These are phyloP conservation scores for Colletotrichum magnum DNA, from an alignment of 2,329 filamentous ascomycete genomes.

Conservation along the genomic window DNA sequence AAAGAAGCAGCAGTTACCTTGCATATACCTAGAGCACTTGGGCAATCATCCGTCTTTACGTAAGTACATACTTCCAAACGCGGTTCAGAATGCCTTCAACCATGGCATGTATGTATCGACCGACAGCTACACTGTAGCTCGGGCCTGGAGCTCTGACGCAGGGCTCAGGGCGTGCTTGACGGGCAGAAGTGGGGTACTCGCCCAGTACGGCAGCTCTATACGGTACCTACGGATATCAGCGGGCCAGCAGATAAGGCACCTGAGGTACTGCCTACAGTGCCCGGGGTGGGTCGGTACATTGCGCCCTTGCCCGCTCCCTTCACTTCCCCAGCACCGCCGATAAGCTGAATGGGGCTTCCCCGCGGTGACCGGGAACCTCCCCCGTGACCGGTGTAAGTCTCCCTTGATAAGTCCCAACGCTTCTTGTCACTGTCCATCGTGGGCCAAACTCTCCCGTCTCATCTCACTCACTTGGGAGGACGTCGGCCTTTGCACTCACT, in stretches of 20 bases:
- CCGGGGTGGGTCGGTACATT: too few species aligned
- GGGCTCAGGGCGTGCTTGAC: constrained; percentile 15
- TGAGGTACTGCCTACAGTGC: not conserved
- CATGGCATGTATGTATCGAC: not conserved
- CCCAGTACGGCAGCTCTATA: constrained; percentile 33
- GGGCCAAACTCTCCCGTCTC: not conserved
- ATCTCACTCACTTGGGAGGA: not conserved
- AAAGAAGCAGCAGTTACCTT: not conserved
- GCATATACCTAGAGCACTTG: not conserved
- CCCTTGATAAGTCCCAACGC: constrained; percentile 15
- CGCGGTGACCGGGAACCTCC: constrained; percentile 29
- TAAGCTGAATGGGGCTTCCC: constrained; percentile 39
- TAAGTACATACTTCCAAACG: not conserved
- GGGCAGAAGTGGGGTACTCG: constrained; percentile 7
- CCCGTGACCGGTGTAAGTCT: constrained; percentile 37
- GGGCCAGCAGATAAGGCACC: constrained; percentile 34
- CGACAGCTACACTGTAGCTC: constrained; percentile 11
- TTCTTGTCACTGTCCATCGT: constrained; percentile 3
- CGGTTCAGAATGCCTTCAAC: not conserved
- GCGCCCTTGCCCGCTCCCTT: too few species aligned
- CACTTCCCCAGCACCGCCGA: constrained; percentile 31
- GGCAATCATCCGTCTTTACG: not conserved
- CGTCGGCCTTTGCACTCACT: not conserved
- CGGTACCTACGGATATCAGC: constrained; percentile 36
- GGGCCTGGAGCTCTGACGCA: not conserved